These are phyloP conservation scores for Trichoderma atroviride DNA, from an alignment of 2,329 filamentous ascomycete species.

Conservation along the genomic window DNA sequence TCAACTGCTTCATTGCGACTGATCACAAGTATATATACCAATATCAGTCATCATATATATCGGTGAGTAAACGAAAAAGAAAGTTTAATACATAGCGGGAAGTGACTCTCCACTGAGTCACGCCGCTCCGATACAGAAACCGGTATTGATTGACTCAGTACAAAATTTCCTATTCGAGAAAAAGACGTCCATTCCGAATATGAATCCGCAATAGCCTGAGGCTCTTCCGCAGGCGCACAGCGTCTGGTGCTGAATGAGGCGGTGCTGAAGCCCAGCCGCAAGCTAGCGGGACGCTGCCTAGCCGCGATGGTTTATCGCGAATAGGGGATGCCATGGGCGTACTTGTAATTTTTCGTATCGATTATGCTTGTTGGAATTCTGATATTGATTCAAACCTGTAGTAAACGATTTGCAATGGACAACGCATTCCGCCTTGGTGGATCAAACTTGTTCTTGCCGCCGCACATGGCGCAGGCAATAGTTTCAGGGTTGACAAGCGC, in stretches of 20 bases:
- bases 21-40: neutral
- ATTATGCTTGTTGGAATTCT: neutral
- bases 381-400: neutral
- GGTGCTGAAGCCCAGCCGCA: conserved; percentile 13
- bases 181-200: neutral
- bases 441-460: neutral
- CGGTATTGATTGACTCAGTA: conserved; percentile 5
- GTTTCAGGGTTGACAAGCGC: neutral
- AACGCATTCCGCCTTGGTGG: neutral
- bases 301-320: neutral
- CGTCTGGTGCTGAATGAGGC: conserved; percentile 2
- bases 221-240: conserved; percentile 9
- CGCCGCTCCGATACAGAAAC: conserved; percentile 17
- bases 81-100: neutral
- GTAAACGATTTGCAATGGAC: neutral
- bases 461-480: neutral
- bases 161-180: neutral
- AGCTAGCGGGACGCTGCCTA: neutral
- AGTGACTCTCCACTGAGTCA: conserved; percentile 11
- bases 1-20: neutral
- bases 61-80: neutral
- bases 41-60: neutral
- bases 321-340: neutral
- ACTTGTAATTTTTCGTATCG: neutral
- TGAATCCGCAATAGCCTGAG: neutral